Base-by-base conservation (phyloP, 306 rosid species). In the Cajanus cajan region DNA sequence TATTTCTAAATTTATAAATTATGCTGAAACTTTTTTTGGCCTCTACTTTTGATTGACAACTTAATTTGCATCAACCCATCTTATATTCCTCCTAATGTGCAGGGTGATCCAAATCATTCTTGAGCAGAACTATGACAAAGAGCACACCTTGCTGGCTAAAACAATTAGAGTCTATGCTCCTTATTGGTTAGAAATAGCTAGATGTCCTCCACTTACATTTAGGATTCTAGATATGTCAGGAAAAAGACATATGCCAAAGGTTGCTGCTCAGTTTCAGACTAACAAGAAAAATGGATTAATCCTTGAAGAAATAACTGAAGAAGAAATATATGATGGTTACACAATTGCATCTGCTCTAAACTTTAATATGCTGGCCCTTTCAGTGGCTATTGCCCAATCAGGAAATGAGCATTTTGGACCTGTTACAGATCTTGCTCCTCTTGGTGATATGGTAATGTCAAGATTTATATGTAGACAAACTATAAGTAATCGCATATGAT, bases 51-150 rank as follows among this genome's bases (percentile, higher is more conserved):
- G 71, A 76, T 41, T 41, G 72, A 55, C 76, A 13, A 39, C 73
- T 83, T 83, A 44, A 74, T 80, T 73, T 78, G 22, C 66, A 80
- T 22, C 9, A 79, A 65, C 68, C 73, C 48, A 24, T 77, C 78
- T 76, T 67, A 79, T 84, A 43, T 74, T 82, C 83, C 64, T 74
- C 66, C 51, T 59, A 54, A 73, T 85, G 73, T 86, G 85, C 97
- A 95, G 99, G 94, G 87, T 93, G 57, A 89, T 90, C 82, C 99
- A 91, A 86, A 79, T 95, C 76, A 89, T 95, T 84, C 88, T 95
- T 50, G 99, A 93, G 74, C 97, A 93, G 43, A 93, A 86, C 87
- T 86, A 78, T 71, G 78, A 87, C 70, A 78, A 84, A 76, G 97
- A 85, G 62, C 86, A 5, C 11, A 87, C 88, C 34, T 73, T 95